Evolutionary conservation across 441 rosid species (phyloP).

Genomic region (Gossypium schwendimanii): DNA sequence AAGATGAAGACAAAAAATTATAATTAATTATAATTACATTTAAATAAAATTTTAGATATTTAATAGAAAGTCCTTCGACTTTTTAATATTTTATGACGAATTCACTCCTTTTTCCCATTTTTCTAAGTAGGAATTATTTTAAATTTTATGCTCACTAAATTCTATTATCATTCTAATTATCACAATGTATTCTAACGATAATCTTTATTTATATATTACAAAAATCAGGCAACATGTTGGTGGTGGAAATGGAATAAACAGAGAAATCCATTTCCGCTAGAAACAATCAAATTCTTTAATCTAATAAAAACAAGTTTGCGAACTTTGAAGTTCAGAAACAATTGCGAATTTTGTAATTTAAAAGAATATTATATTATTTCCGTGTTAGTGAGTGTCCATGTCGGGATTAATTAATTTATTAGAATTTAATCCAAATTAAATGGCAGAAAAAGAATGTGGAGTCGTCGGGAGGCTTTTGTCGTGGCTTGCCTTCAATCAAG

Average conservation of each 20-base stretch:
- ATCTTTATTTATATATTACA: no score
- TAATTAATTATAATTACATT: no score
- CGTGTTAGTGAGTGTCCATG: conserved; percentile 41
- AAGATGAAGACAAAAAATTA: no score
- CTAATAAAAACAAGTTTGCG: conserved; percentile 16
- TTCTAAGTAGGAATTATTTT: no score
- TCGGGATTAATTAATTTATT: conserved; percentile 18
- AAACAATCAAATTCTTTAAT: conserved; percentile 8
- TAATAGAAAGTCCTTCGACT: no score
- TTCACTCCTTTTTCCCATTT: no score
- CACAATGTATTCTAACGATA: no score
- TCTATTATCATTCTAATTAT: no score
- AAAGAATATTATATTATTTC: background rate
- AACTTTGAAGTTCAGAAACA: conserved; percentile 23
- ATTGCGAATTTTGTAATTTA: background rate
- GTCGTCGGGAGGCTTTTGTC: conserved; percentile 31
- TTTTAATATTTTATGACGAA: no score
- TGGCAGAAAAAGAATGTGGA: conserved; percentile 14
- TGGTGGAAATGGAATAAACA: conserved; percentile 20
- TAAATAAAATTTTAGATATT: no score
- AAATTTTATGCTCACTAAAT: no score
- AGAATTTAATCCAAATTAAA: background rate
- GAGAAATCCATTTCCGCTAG: conserved; percentile 6
- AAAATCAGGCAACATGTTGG: conserved; percentile 9
- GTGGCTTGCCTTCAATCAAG: conserved; percentile 22